These are phyloP conservation scores for Physcomitrellopsis africana DNA, from an alignment of 225 moss, liverwort and hornwort genomes.

Conservation along the genomic window DNA sequence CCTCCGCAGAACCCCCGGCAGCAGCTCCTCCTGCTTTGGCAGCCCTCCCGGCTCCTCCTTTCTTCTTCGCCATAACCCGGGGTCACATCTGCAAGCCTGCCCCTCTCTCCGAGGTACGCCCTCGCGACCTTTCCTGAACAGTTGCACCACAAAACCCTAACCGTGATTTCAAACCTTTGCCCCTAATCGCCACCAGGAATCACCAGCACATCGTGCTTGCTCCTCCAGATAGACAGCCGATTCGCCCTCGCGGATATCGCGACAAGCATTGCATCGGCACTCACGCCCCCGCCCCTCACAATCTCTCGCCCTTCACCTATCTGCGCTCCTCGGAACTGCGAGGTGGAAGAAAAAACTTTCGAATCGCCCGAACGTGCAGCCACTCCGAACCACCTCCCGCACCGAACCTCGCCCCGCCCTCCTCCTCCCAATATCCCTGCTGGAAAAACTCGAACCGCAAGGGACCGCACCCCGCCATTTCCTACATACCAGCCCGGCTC, in stretches of 20 bases:
- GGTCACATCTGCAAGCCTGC: constrained; percentile 53
- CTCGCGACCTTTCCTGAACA: constrained; percentile 18
- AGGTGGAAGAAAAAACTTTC: background rate
- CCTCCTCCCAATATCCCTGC: background rate
- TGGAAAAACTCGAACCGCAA: constrained; percentile 1
- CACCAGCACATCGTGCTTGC: constrained; percentile 22
- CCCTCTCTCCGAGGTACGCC: constrained; percentile 17
- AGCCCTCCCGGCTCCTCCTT: constrained; percentile 64
- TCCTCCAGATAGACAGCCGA: background rate
- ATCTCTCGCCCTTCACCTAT: constrained; percentile 12
- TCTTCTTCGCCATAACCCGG: constrained; percentile 68
- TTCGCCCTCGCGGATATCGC: background rate
- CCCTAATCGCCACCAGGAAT: constrained; percentile 28
- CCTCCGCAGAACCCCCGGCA: constrained; percentile 55
- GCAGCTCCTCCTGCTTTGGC: constrained; percentile 54
- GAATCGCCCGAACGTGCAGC: constrained; percentile 4
- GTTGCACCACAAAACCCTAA: constrained; percentile 48
- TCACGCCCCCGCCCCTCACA: constrained; percentile 16
- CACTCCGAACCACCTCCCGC: background rate
- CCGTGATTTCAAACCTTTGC: constrained; percentile 27
- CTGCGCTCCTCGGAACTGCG: constrained; percentile 19
- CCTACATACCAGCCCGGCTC: constrained; percentile 18
- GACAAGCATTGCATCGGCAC: constrained; percentile 26
- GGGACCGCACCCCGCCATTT: constrained; percentile 23
- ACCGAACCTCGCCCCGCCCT: constrained; percentile 11